Conservation (phyloP, 1,284 basidiomycete genomes). For the Fomes fomentarius region DNA sequence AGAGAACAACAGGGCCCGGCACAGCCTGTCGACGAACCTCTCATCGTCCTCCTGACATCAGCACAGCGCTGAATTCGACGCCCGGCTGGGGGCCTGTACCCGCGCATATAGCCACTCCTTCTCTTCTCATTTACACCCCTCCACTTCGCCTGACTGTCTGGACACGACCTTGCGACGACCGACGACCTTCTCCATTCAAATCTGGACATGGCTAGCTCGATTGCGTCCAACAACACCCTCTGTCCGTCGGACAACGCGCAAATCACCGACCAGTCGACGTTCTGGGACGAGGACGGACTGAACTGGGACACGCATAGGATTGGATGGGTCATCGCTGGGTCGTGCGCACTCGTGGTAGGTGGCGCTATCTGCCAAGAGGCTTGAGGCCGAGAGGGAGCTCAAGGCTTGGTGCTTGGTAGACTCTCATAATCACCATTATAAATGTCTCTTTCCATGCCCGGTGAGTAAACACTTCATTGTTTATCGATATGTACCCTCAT, state of each 20-base stretch:
- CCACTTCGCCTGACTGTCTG: too few relatives aligned
- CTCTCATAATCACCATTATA: constrained; percentile 58
- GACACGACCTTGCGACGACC: too few relatives aligned
- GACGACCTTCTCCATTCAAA: too few relatives aligned
- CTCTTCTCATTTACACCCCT: too few relatives aligned
- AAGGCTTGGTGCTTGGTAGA: constrained; percentile 41
- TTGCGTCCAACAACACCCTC: constrained; percentile 24
- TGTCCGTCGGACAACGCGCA: constrained; percentile 59
- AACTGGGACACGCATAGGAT: constrained; percentile 69
- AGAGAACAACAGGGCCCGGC: too few relatives aligned
- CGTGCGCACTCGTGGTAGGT: constrained; percentile 62
- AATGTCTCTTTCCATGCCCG: constrained; percentile 62
- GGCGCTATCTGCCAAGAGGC: not conserved
- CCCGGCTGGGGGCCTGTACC: too few relatives aligned
- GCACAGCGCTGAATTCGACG: too few relatives aligned
- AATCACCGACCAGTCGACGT: constrained; percentile 57
- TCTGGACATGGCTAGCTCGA: constrained; percentile 11
- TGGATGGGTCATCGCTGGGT: constrained; percentile 77
- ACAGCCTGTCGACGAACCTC: too few relatives aligned
- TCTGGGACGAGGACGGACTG: constrained; percentile 55
- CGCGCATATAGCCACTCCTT: too few relatives aligned
- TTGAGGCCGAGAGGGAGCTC: not conserved
- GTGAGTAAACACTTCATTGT: too few relatives aligned
- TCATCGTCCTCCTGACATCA: too few relatives aligned
- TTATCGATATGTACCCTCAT: not conserved